Percentiles rank a stretch among this genome's conserved stretches.
phyloP scores from a whole-genome alignment of 2,329 filamentous ascomycete species.

The Botrytis elliptica region DNA sequence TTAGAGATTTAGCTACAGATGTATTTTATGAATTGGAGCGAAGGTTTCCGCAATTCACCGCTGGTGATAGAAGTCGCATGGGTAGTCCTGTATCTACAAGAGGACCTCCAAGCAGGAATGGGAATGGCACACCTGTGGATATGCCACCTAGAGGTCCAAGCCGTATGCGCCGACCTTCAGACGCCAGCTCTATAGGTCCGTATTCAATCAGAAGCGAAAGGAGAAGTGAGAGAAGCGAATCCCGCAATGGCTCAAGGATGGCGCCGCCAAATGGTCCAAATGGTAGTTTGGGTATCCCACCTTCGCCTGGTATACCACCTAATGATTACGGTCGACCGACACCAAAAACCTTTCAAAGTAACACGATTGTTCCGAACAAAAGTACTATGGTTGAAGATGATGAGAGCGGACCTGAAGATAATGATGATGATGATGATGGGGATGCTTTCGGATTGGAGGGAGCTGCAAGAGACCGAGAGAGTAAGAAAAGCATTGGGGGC shows the following conservation, averaged over 20 bases:
- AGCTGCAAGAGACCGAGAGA: constrained; percentile 39
- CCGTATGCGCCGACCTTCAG: constrained; percentile 49
- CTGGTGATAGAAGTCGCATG: constrained; percentile 64
- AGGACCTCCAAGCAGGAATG: constrained; percentile 55
- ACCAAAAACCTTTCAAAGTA: constrained; percentile 88
- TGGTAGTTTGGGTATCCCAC: constrained; percentile 52
- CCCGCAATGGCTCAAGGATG: constrained; percentile 39
- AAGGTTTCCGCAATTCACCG: constrained; percentile 78
- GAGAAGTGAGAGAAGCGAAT: constrained; percentile 29
- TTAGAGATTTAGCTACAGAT: constrained; percentile 89
- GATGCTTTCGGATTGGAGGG: constrained; percentile 62
- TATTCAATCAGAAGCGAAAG: constrained; percentile 41
- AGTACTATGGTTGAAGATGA: constrained; percentile 97
- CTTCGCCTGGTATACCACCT: constrained; percentile 57
- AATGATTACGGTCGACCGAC: constrained; percentile 73
- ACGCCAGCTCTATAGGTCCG: constrained; percentile 54
- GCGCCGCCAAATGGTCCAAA: constrained; percentile 41
- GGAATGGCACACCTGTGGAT: constrained; percentile 58
- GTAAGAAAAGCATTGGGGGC: constrained; percentile 41
- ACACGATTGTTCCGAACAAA: constrained; percentile 96
- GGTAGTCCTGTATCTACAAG: constrained; percentile 68
- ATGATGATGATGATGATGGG: constrained; percentile 85
- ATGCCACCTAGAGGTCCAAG: constrained; percentile 54
- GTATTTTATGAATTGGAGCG: constrained; percentile 94
- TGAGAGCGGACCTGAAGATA: constrained; percentile 62